Evolutionary conservation across 2,329 filamentous ascomycete species (phyloP), one percentile per base, ranked within the genome.

Genomic region (Aspergillus sp.): DNA sequence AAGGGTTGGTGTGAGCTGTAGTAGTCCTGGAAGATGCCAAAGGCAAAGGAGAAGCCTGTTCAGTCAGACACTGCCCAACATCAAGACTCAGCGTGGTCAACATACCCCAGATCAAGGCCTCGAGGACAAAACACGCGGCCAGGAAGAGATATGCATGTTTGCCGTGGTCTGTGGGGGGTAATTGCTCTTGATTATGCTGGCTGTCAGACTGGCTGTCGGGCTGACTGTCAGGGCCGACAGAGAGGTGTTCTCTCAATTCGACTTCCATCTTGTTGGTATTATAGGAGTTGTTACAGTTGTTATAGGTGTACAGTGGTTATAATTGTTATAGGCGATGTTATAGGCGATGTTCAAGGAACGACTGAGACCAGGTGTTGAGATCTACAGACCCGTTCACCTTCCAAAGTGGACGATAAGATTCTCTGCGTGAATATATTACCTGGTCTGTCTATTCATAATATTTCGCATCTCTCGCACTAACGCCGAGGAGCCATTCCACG

Each of bases 21-120:
- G 62, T 85, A 83, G 44, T 82, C 75, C 54, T 86, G 82, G 57
- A 88, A 86, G 27, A 88, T 74, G 39, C 83, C 84, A 59, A 82
- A 88, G 0, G 81, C 75, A 47, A 82, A 81, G 0, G 81, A 79
- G 47, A 86, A 85, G 2, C 82, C 82, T 85, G 36, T 7, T 32
- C 30, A 2, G 2, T 19, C 3, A 40, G 34, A 4, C 10, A 5
- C 29, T 32, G 8, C 8, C 30, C 30, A 32, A 32, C 3, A 32
- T 27, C 12, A 32, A 3, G 34, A 28, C 28, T n/a, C 19, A 19
- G 19, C 19, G 19, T 19, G 19, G 19, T 6, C 19, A 3, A 54
- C 61, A 41, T 61, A 74, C 74, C 76, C 75, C 76, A 80, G 41
- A 79, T 68, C 3, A 79, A 59, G 19, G 70, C 72, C 57, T 80